A percentile compares a stretch with the other conserved stretches of the same genome.
phyloP scores from a whole-genome alignment of 2,329 filamentous ascomycete species.

The Didymella segeticola region DNA sequence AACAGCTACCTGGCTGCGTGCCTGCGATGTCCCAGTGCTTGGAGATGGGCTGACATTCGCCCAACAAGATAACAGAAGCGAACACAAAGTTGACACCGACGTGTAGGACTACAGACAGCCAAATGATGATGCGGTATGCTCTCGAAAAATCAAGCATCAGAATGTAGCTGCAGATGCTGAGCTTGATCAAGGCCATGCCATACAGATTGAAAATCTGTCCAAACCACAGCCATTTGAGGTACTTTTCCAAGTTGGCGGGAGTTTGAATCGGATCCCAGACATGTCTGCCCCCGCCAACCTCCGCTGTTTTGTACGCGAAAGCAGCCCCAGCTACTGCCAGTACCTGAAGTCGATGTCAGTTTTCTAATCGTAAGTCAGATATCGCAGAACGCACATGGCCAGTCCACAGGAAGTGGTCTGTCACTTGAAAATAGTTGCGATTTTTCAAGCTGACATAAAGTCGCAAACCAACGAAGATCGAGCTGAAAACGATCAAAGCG shows the following conservation, averaged over 20 bases:
- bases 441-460: constrained; percentile 30
- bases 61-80: constrained; percentile 30
- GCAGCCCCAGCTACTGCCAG: constrained; percentile 29
- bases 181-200: constrained; percentile 37
- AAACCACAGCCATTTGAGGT: constrained; percentile 30
- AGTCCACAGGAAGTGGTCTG: constrained; percentile 35
- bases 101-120: constrained; percentile 30
- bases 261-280: constrained; percentile 35
- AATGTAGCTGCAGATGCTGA: constrained; percentile 39
- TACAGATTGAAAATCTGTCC: constrained; percentile 35
- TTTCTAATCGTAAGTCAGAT: background rate
- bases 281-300: constrained; percentile 29
- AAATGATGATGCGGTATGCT: constrained; percentile 30
- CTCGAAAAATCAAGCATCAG: constrained; percentile 36
- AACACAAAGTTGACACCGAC: constrained; percentile 33
- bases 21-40: constrained; percentile 33
- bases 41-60: constrained; percentile 31
- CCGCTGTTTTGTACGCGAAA: constrained; percentile 30
- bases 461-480: constrained; percentile 30
- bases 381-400: constrained; percentile 25
- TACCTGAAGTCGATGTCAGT: constrained; percentile 19
- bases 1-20: constrained; percentile 31
- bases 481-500: constrained; percentile 29
- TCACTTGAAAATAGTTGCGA: constrained; percentile 31
- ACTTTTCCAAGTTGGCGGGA: constrained; percentile 24